phyloP scores from a whole-genome alignment of 2,329 filamentous ascomycete genomes.

The Nemania sp. region DNA sequence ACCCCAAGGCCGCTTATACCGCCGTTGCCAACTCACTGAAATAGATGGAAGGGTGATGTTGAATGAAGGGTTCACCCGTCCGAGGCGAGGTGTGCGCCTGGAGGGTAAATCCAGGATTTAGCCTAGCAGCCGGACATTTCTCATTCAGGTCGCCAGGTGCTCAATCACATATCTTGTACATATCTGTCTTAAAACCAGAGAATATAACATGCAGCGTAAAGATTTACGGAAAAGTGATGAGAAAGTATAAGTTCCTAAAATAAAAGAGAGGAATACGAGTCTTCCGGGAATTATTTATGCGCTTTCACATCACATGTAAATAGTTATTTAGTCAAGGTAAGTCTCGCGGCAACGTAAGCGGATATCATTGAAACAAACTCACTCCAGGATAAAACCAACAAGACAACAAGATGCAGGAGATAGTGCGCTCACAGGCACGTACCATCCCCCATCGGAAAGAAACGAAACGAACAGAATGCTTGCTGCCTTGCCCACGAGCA shows the following conservation, averaged over 20 bases:
- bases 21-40: constrained; percentile 53
- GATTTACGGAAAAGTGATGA: neutral
- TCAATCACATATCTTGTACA: constrained; percentile 26
- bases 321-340: neutral
- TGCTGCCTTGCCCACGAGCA: constrained; percentile 4
- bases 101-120: neutral
- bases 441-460: neutral
- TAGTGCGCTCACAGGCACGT: neutral
- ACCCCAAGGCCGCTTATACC: constrained; percentile 64
- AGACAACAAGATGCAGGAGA: neutral
- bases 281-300: too few relatives aligned
- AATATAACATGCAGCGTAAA: neutral
- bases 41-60: neutral
- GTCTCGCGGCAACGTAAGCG: constrained; percentile 23
- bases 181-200: constrained; percentile 13
- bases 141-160: neutral
- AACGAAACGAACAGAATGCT: constrained; percentile 22
- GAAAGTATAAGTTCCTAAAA: neutral
- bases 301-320: neutral
- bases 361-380: constrained; percentile 36
- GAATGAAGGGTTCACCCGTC: neutral
- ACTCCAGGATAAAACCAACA: neutral
- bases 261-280: neutral
- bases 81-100: too few relatives aligned
- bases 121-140: neutral